phyloP scores from a whole-genome alignment of 805 yeast genomes.

The Suhomyces emberorum region DNA sequence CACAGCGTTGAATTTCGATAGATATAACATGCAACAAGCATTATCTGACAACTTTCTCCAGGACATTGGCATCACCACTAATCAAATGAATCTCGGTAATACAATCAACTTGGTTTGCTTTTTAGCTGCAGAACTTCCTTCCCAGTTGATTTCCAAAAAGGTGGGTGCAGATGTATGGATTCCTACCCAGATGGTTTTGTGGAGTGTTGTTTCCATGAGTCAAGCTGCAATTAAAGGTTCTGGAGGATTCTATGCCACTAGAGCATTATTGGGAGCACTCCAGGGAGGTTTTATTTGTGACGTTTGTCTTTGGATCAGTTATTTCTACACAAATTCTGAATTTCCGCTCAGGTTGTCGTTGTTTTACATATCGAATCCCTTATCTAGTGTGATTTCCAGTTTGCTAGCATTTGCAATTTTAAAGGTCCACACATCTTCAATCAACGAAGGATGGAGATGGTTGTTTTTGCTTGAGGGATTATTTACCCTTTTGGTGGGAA shows the following conservation, averaged over 20 bases:
- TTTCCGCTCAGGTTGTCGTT: slow-evolving; percentile 22
- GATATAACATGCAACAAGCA: slow-evolving; percentile 23
- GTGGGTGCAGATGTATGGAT: slow-evolving; percentile 49
- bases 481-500: slow-evolving; percentile 18
- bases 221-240: slow-evolving; percentile 25
- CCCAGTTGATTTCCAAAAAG: slow-evolving; percentile 59
- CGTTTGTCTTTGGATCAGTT: slow-evolving; percentile 30
- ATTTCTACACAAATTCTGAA: slow-evolving; percentile 33
- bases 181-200: slow-evolving; percentile 23
- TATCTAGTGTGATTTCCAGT: slow-evolving; percentile 17
- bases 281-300: slow-evolving; percentile 37
- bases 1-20: slow-evolving; percentile 21
- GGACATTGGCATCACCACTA: slow-evolving; percentile 45
- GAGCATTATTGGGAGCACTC: slow-evolving; percentile 30
- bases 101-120: slow-evolving; percentile 54
- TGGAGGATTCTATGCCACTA: slow-evolving; percentile 23
- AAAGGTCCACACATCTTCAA: slow-evolving; percentile 12
- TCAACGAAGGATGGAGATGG: slow-evolving; percentile 23
- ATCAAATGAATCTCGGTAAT: slow-evolving; percentile 57
- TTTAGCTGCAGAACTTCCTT: slow-evolving; percentile 58
- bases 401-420: slow-evolving; percentile 20
- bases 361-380: slow-evolving; percentile 22
- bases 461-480: slow-evolving; percentile 22
- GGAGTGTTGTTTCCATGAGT: slow-evolving; percentile 23
- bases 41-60: slow-evolving; percentile 20